phyloP scores from a whole-genome alignment of 2,329 filamentous ascomycete genomes.

The Calonectria multiphialidica region DNA sequence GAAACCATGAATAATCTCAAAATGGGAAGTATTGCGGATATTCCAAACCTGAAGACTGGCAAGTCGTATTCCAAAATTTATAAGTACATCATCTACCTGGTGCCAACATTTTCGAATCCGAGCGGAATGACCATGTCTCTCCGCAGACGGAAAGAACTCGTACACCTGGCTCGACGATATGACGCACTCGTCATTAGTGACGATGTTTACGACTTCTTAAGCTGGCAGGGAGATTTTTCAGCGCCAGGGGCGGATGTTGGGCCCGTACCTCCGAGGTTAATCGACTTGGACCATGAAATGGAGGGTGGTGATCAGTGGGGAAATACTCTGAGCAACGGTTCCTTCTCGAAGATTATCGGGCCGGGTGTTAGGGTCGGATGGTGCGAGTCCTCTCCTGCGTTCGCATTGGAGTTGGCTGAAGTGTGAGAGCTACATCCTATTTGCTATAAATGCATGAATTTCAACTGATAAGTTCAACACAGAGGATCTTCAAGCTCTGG shows the following conservation, averaged over 20 bases:
- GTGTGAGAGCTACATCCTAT: neutral
- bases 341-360: constrained; percentile 75
- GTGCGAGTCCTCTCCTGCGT: constrained; percentile 15
- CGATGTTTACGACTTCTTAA: constrained; percentile 79
- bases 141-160: constrained; percentile 64
- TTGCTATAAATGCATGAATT: neutral
- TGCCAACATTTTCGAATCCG: constrained; percentile 79
- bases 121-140: constrained; percentile 74
- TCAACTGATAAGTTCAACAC: neutral
- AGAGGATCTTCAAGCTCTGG: neutral
- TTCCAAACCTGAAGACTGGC: constrained; percentile 9
- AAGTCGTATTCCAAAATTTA: constrained; percentile 56
- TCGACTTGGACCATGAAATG: constrained; percentile 5
- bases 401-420: neutral
- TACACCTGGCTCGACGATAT: constrained; percentile 71
- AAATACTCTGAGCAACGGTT: constrained; percentile 74
- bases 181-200: constrained; percentile 77
- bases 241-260: constrained; percentile 48
- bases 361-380: constrained; percentile 68
- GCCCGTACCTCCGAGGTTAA: constrained; percentile 3
- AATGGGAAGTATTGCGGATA: neutral
- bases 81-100: constrained; percentile 78
- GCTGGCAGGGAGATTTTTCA: constrained; percentile 65
- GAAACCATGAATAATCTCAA: neutral
- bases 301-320: constrained; percentile 58